Evolutionary conservation across 306 rosid genomes (phyloP).

Genomic region (Lathyrus aphaca): DNA sequence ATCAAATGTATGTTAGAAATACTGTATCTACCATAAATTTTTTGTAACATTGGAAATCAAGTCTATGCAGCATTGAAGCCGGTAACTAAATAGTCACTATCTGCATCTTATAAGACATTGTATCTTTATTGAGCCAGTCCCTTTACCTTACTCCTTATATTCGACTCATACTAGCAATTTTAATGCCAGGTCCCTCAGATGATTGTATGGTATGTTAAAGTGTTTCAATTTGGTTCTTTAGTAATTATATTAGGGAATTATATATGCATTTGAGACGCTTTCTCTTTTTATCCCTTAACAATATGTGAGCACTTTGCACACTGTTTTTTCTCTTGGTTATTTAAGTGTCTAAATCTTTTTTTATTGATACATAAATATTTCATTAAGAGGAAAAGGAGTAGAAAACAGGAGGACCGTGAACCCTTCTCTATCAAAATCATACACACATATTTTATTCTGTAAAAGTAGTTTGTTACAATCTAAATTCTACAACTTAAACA

Average conservation of each 20-base stretch:
- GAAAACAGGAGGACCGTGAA: slow-evolving; percentile 8
- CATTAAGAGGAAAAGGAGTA: slow-evolving; percentile 13
- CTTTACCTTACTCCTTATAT: neutral
- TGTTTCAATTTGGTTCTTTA: slow-evolving; percentile 13
- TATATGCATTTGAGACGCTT: slow-evolving; percentile 11
- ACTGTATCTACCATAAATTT: slow-evolving; percentile 17
- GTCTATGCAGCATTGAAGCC: neutral
- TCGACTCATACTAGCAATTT: neutral
- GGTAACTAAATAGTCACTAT: slow-evolving; percentile 6
- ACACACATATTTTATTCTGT: neutral
- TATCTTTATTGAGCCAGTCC: neutral
- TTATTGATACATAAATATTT: neutral
- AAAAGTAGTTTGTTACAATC: slow-evolving; percentile 4
- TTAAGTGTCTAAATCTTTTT: slow-evolving; percentile 5
- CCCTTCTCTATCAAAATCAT: slow-evolving; percentile 10
- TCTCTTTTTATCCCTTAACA: slow-evolving; percentile 1
- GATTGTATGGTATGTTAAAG: neutral
- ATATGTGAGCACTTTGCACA: neutral
- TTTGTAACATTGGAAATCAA: neutral
- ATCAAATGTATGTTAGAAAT: slow-evolving; percentile 9
- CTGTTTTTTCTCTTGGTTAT: slow-evolving; percentile 24
- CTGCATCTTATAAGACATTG: neutral
- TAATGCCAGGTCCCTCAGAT: neutral
- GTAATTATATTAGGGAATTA: neutral
- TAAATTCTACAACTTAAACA: slow-evolving; percentile 6